Base-by-base conservation (phyloP, 1,284 basidiomycete genomes). In the Rhodotorula sp. region DNA sequence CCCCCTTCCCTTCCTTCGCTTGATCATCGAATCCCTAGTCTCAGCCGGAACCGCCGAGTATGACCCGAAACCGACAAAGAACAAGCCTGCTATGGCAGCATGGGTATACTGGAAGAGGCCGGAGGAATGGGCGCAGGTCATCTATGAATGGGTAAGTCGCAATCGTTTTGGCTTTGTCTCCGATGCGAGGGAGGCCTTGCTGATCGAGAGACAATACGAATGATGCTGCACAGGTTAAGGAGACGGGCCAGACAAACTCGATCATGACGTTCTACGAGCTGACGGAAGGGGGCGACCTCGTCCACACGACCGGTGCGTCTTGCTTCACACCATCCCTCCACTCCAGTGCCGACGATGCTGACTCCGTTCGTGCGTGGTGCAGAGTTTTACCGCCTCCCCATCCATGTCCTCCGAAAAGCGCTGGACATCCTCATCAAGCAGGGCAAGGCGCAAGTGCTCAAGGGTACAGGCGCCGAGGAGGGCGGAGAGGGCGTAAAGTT, bases 231-330 rank as follows among this genome's bases (percentile, higher is more conserved):
- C 71, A 84, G 82, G 77, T 83, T 44, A 79, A 79, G n/a, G 81
- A 81, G 24, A 84, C 82, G 34, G 84, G 84, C 1, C 80, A 84
- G 71, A 82, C 80, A 34, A 80, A 81, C 51, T 81, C 80, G 44
- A 84, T 85, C 76, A 80, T 85, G 80, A 85, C 84, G 0, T 81
- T 85, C 59, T 84, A 83, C 72, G 84, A 85, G 75, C 77, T 85
- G 29, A 82, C 80, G 0, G 82, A 84, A 61, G 67, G 70, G 20
- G 83, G 83, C n/a, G 82, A 83, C 59, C 73, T 83, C 57, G 80
- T 81, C 7, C 76, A 82, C 69, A 77, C 76, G 5, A 79, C 79
- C 29, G 79, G 80, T 81, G 59, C 59, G 78, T 69, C 24, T 32
- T 32, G 29, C 24, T 22, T 49, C 22, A n/a, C 20, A 36, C 24